phyloP scores from a whole-genome alignment of 1,284 basidiomycete species.

The Naganishia sp. region DNA sequence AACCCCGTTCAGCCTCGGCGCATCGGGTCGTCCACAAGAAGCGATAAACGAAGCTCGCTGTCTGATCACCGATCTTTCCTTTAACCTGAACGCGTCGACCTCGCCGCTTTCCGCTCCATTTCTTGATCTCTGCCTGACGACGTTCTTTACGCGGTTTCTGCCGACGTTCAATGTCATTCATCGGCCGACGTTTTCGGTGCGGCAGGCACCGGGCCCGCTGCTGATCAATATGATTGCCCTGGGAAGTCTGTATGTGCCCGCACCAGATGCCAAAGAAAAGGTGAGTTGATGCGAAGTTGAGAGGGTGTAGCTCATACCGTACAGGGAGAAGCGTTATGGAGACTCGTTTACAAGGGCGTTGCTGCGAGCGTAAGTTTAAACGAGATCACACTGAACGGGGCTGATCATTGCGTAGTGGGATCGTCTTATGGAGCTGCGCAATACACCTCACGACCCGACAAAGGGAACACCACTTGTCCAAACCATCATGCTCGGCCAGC shows the following conservation, averaged over 20 bases:
- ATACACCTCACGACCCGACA: conserved; percentile 26
- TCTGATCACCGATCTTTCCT: conserved; percentile 33
- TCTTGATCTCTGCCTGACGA: conserved; percentile 30
- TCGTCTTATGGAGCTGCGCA: conserved; percentile 30
- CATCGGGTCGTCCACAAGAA: conserved; percentile 25
- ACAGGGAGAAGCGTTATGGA: conserved; percentile 33
- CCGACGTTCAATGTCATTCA: conserved; percentile 31
- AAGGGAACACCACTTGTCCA: conserved; percentile 29
- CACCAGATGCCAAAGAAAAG: conserved; percentile 29
- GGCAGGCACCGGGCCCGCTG: conserved; percentile 27
- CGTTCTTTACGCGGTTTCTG: conserved; percentile 31
- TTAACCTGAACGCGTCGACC: conserved; percentile 27
- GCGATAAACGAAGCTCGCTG: conserved; percentile 31
- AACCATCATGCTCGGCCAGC: conserved; percentile 31
- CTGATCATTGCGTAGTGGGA: conserved; percentile 28
- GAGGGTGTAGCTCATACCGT: not conserved
- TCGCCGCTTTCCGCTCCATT: conserved; percentile 31
- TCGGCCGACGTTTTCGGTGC: conserved; percentile 30
- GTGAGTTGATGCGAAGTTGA: not conserved
- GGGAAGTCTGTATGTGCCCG: conserved; percentile 29
- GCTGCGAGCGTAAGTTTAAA: conserved; percentile 20
- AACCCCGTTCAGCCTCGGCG: conserved; percentile 1
- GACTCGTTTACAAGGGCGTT: conserved; percentile 32
- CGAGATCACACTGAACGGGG: not conserved
- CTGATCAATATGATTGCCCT: conserved; percentile 33